Base-by-base conservation (phyloP, 805 yeast species). In the Spathaspora sp. region DNA sequence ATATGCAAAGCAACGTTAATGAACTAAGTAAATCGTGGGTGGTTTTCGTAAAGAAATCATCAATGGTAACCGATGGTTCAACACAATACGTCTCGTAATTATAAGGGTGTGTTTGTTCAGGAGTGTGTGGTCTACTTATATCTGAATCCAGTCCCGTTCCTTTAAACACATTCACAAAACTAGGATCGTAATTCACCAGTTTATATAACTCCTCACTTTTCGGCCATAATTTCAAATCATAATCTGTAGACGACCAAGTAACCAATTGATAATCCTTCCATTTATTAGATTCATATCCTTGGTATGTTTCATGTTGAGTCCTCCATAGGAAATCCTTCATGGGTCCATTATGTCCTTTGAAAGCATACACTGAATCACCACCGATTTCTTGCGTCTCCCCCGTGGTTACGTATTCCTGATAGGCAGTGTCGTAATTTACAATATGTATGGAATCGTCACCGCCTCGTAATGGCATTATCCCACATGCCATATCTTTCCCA, bases 271-370 rank as follows among this genome's bases (percentile, higher is more conserved):
- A 94, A 53, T 92, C 97, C 50, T 93, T 75, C 69, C 89, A 90
- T 57, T 84, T 85, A 12, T 73, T 72, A 3, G 73, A 65, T 0
- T 77, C 65, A 51, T 83, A 80, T 38, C 90, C 75, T 40, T 60
- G 64, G 46, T 72, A 73, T 4, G 49, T 50, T 38, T 65, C 74
- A 47, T 71, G 75, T 48, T 67, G 63, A 7, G 82, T 72, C 56
- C 98, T 75, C 97, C 97, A 93, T 1, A 91, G 71, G 61, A 93
- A 91, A 62, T 94, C 98, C 40, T 85, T 86, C 16, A 94, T 86
- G 1, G 94, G 87, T 47, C 87, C 96, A 1, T 81, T 75, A 62
- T 94, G 98, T 0, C 97, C 97, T 56, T 80, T 78, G 66, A 90
- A 90, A 1, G 78, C 73, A 56, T 82, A 78, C 1, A 78, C 73